Conservation (phyloP, 345 rosid species). For the Brassica carinata region DNA sequence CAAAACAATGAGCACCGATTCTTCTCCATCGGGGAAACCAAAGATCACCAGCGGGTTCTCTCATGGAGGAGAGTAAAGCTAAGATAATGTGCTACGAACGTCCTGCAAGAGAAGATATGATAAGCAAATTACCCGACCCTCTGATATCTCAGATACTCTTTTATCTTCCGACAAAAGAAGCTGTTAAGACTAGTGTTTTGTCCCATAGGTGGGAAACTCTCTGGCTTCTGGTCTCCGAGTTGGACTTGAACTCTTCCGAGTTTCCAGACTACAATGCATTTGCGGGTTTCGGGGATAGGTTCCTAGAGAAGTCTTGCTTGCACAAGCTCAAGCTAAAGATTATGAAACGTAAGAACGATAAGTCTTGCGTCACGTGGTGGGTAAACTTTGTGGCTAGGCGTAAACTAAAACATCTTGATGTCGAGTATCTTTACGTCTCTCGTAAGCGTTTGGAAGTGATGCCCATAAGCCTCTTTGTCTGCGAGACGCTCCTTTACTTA, state of each 20-base stretch:
- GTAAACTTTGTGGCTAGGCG: background rate
- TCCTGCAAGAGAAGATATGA: background rate
- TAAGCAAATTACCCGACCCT: constrained; percentile 17
- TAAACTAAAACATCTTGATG: constrained; percentile 22
- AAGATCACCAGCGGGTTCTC: too few relatives aligned
- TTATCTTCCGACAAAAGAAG: background rate
- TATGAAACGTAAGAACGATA: background rate
- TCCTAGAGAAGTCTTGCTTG: constrained; percentile 2
- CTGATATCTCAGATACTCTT: constrained; percentile 2
- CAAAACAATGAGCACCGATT: too few relatives aligned
- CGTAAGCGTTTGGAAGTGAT: background rate
- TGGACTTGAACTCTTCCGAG: background rate
- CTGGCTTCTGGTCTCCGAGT: background rate
- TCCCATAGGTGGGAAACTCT: constrained; percentile 12
- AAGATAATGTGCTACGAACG: too few relatives aligned
- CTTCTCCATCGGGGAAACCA: too few relatives aligned
- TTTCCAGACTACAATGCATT: constrained; percentile 12
- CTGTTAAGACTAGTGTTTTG: constrained; percentile 1
- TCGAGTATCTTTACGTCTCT: background rate
- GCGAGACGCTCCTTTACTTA: background rate
- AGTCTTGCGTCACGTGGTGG: background rate
- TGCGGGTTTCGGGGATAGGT: background rate
- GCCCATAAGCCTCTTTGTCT: background rate
- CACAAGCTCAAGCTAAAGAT: background rate
- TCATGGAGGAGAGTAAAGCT: too few relatives aligned